Percentiles rank a stretch among this genome's conserved stretches.
phyloP scores from a whole-genome alignment of 805 yeast species.

The Teunomyces kruisii region DNA sequence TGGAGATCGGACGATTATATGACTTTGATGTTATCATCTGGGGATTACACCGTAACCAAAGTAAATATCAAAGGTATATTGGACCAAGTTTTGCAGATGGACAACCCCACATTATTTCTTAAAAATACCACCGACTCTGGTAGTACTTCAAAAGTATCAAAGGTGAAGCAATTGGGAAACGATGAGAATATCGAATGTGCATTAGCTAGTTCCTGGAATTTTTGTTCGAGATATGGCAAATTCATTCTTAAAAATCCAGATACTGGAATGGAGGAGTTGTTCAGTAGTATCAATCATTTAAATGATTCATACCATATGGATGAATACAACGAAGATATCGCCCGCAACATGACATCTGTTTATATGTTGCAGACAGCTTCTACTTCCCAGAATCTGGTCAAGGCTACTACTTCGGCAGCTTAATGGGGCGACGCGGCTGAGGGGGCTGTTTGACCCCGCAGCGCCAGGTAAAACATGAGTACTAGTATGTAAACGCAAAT shows the following conservation, averaged over 20 bases:
- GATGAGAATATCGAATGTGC: conserved; percentile 17
- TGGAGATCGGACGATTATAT: conserved; percentile 18
- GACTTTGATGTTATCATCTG: conserved; percentile 17
- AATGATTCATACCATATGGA: not conserved
- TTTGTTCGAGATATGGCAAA: conserved; percentile 12
- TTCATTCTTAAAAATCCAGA: conserved; percentile 1
- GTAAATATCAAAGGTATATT: conserved; percentile 19
- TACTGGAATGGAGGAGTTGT: conserved; percentile 5
- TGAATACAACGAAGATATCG: too few relatives aligned
- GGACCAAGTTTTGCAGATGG: conserved; percentile 9
- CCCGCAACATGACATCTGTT: too few relatives aligned
- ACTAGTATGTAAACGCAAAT: too few relatives aligned
- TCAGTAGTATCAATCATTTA: not conserved
- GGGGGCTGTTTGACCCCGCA: too few relatives aligned
- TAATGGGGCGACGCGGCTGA: too few relatives aligned
- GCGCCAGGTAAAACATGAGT: too few relatives aligned
- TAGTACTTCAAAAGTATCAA: not conserved
- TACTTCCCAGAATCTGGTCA: too few relatives aligned
- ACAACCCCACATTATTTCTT: conserved; percentile 5
- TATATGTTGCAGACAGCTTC: too few relatives aligned
- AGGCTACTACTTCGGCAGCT: too few relatives aligned
- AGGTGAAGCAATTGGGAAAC: conserved; percentile 19
- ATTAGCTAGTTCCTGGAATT: conserved; percentile 10
- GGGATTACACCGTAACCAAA: conserved; percentile 20
- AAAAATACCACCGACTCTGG: not conserved